Conservation (phyloP, 805 yeast genomes). For the Yamadazyma kitorensis region DNA sequence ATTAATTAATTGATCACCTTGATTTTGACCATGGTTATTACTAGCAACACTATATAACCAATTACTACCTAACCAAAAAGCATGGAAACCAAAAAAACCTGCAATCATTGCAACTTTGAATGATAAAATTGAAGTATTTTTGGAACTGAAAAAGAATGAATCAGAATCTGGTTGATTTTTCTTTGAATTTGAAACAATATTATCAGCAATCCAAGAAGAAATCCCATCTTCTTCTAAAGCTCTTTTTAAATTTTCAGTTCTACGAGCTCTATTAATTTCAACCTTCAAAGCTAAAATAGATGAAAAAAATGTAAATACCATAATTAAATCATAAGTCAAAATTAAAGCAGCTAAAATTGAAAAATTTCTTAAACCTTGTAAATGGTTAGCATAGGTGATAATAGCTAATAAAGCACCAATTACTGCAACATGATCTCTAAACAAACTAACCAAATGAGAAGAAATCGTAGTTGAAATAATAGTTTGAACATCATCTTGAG, state of each 20-base stretch:
- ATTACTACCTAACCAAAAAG: constrained; percentile 66
- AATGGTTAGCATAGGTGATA: constrained; percentile 58
- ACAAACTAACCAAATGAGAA: constrained; percentile 47
- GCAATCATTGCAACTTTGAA: constrained; percentile 61
- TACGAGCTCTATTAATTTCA: constrained; percentile 82
- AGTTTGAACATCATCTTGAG: constrained; percentile 40
- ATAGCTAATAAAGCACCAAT: constrained; percentile 68
- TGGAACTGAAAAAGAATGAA: constrained; percentile 20
- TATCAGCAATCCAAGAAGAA: constrained; percentile 63
- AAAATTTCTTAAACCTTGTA: constrained; percentile 77
- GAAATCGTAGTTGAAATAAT: constrained; percentile 42
- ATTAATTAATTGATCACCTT: constrained; percentile 5
- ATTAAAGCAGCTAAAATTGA: constrained; percentile 72
- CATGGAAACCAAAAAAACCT: constrained; percentile 59
- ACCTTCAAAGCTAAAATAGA: constrained; percentile 84
- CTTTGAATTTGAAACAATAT: constrained; percentile 54
- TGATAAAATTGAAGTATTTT: constrained; percentile 39
- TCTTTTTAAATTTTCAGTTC: constrained; percentile 70
- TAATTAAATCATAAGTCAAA: constrained; percentile 64
- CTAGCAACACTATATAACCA: constrained; percentile 49
- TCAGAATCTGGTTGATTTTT: constrained; percentile 21
- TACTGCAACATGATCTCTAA: constrained; percentile 76
- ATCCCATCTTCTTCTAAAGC: constrained; percentile 94
- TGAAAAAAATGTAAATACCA: constrained; percentile 77
- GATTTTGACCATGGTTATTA: constrained; percentile 10